These are phyloP conservation scores for Jackrogersella minutella DNA, from an alignment of 495 filamentous ascomycete species.

Conservation along the genomic window DNA sequence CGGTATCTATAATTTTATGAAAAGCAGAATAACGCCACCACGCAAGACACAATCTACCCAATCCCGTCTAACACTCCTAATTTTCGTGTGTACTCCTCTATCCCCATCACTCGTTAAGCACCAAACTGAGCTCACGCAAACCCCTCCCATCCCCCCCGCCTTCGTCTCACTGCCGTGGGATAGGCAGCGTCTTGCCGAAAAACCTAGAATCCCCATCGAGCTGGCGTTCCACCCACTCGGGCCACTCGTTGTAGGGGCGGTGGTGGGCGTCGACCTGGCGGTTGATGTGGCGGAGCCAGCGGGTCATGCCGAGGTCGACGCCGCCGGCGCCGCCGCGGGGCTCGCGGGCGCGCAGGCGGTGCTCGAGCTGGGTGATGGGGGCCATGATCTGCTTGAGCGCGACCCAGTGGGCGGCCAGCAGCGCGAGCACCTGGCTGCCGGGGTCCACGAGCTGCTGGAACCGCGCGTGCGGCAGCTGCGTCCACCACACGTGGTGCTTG, in stretches of 20 bases:
- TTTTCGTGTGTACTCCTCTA: too few species aligned
- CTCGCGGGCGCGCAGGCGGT: conserved; percentile 22
- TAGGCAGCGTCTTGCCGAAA: conserved; percentile 47
- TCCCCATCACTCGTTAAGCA: background rate
- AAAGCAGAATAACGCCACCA: background rate
- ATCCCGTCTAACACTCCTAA: background rate
- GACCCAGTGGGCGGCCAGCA: conserved; percentile 68
- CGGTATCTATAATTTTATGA: conserved; percentile 1
- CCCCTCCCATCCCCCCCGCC: background rate
- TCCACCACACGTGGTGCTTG: conserved; percentile 57
- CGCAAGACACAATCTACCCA: background rate
- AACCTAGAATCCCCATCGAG: conserved; percentile 43
- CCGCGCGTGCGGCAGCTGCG: conserved; percentile 58
- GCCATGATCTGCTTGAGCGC: conserved; percentile 65
- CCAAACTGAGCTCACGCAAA: background rate
- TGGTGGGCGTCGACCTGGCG: conserved; percentile 50
- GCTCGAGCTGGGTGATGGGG: conserved; percentile 51
- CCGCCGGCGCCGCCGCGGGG: conserved; percentile 11
- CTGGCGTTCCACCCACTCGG: conserved; percentile 57
- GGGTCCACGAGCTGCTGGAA: conserved; percentile 64
- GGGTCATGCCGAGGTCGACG: conserved; percentile 43
- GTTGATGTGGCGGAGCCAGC: conserved; percentile 57
- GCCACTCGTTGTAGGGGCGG: conserved; percentile 53
- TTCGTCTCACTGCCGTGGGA: too few species aligned
- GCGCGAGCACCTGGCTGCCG: conserved; percentile 54